These are phyloP conservation scores for Linderina pennispora DNA, from an alignment of 192 early-diverging fungal genomes.

Conservation along the genomic window DNA sequence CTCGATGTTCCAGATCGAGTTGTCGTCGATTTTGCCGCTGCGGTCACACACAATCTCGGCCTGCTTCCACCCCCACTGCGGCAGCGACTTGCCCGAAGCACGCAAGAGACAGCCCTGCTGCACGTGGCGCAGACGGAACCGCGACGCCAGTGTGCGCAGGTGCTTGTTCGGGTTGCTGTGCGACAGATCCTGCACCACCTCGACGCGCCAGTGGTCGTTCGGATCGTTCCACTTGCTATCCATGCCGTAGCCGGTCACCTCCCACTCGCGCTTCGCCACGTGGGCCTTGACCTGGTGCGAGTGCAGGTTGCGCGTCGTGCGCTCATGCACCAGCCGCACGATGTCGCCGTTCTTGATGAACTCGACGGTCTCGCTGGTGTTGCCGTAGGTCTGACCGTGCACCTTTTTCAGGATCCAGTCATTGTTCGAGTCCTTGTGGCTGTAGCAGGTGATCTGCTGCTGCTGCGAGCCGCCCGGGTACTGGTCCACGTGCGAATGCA, in stretches of 20 bases:
- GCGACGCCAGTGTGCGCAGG: slow-evolving; percentile 72
- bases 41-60: slow-evolving; percentile 86
- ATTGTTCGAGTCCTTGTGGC: slow-evolving; percentile 92
- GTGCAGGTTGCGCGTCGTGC: slow-evolving; percentile 77
- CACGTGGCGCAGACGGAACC: slow-evolving; percentile 73
- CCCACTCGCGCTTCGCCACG: slow-evolving; percentile 66
- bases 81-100: slow-evolving; percentile 67
- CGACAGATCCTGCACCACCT: slow-evolving; percentile 66
- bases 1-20: slow-evolving; percentile 93
- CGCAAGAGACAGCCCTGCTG: slow-evolving; percentile 70
- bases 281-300: slow-evolving; percentile 75
- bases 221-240: slow-evolving; percentile 61
- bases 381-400: slow-evolving; percentile 41
- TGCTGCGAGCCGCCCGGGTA: slow-evolving; percentile 86
- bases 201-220: slow-evolving; percentile 90
- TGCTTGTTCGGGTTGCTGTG: slow-evolving; percentile 29
- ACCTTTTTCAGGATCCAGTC: slow-evolving; percentile 70
- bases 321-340: slow-evolving; percentile 71
- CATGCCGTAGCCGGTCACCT: slow-evolving; percentile 85
- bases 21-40: slow-evolving; percentile 51
- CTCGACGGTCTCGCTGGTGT: slow-evolving; percentile 45
- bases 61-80: slow-evolving; percentile 97
- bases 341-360: slow-evolving; percentile 72
- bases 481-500: slow-evolving; percentile 88
- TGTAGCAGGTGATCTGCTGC: slow-evolving; percentile 95